These are phyloP conservation scores for Capsaspora owczarzaki DNA, from an alignment of 78 protist species.

Conservation along the genomic window DNA sequence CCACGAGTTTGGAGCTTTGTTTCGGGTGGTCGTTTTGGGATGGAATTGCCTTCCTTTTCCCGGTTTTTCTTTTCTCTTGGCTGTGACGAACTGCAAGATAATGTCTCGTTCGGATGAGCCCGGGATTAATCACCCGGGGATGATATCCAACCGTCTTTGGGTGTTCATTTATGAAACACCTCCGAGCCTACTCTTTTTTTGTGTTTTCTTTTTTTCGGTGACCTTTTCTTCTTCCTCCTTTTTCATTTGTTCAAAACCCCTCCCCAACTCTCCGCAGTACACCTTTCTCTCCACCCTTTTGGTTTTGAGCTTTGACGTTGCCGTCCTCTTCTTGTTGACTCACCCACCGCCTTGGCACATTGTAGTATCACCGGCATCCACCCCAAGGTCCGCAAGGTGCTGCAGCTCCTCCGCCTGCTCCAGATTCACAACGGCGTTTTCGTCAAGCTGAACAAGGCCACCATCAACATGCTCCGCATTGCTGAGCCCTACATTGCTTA, in stretches of 20 bases:
- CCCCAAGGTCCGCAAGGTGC: slow-evolving; percentile 92
- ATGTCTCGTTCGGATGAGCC: no score
- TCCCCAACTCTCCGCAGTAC: background rate
- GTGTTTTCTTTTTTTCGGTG: background rate
- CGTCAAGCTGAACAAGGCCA: slow-evolving; percentile 95
- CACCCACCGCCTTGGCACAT: background rate
- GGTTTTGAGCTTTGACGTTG: background rate
- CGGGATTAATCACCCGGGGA: no score
- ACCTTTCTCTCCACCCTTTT: background rate
- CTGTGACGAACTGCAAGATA: no score
- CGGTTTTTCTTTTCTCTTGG: no score
- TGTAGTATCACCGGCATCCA: slow-evolving; percentile 85
- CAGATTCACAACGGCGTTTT: slow-evolving; percentile 98
- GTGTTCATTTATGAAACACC: no score
- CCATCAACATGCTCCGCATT: slow-evolving; percentile 88
- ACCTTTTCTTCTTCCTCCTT: background rate
- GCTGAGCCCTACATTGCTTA: slow-evolving; percentile 97
- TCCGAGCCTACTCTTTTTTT: background rate
- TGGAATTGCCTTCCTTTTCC: no score
- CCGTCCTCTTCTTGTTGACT: background rate
- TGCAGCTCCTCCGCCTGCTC: slow-evolving; percentile 95
- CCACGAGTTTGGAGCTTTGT: no score
- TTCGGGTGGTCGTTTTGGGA: no score
- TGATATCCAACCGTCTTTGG: no score
- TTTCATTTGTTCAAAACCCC: background rate